Evolutionary conservation across 495 filamentous ascomycete species (phyloP).

Genomic region (Lindgomyces ingoldianus): DNA sequence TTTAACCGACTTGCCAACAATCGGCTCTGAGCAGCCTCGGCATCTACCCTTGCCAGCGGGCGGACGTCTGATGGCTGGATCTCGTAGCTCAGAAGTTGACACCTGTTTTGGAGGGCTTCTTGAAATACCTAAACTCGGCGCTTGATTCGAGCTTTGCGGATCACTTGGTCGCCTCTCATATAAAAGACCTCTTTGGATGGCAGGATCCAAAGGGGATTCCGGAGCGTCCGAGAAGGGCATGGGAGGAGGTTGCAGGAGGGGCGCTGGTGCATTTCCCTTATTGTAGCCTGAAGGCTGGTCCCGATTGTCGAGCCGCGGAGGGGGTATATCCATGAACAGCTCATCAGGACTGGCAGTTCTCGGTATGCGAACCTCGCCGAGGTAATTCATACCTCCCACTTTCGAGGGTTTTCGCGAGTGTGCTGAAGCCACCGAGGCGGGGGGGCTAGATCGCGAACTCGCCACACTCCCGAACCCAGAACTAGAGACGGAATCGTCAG

Average conservation of each 20-base stretch:
- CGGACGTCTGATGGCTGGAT: constrained; percentile 5
- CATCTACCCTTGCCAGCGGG: constrained; percentile 67
- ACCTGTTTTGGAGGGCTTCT: constrained; percentile 7
- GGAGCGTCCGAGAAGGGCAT: constrained; percentile 33
- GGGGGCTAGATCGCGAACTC: constrained; percentile 71
- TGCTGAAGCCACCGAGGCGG: constrained; percentile 38
- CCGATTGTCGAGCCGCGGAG: neutral
- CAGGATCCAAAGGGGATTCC: constrained; percentile 64
- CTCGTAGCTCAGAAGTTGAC: neutral
- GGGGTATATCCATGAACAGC: neutral
- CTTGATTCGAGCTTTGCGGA: constrained; percentile 33
- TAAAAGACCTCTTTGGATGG: constrained; percentile 52
- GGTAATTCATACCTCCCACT: constrained; percentile 1
- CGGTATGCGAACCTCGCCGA: constrained; percentile 19
- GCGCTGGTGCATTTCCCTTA: constrained; percentile 26
- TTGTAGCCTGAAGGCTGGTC: constrained; percentile 14
- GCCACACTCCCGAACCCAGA: constrained; percentile 62
- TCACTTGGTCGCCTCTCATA: constrained; percentile 22
- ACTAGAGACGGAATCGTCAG: constrained; percentile 62
- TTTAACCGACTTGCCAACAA: constrained; percentile 88
- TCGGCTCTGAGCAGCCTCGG: constrained; percentile 74
- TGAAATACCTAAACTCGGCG: constrained; percentile 7
- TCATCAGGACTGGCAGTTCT: constrained; percentile 26
- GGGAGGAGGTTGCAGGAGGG: constrained; percentile 10
- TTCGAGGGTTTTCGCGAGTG: constrained; percentile 27